These are phyloP conservation scores for Erucastrum elatum DNA, from an alignment of 345 rosid species.

Conservation along the genomic window DNA sequence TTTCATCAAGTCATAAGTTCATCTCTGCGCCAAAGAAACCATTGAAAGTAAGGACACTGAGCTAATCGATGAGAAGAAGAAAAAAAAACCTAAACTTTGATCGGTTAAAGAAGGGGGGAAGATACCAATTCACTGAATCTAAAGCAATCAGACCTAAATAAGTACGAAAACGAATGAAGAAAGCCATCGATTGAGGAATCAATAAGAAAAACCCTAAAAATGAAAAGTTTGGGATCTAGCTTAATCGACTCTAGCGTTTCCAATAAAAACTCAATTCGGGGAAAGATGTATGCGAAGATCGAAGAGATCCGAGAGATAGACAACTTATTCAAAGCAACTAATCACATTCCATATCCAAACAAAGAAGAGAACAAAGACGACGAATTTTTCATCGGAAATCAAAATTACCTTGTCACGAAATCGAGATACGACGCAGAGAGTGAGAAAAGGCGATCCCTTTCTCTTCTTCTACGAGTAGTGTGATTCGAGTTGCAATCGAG, in stretches of 20 bases:
- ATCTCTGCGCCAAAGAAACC: background rate
- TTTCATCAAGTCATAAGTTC: background rate
- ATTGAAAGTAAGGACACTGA: background rate
- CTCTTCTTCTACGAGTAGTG: conserved; percentile 17
- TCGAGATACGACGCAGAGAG: conserved; percentile 7
- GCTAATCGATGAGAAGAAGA: background rate
- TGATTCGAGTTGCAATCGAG: conserved; percentile 26
- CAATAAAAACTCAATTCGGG: background rate
- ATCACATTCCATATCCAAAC: conserved; percentile 16
- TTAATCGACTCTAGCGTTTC: conserved; percentile 3
- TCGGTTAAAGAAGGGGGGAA: background rate
- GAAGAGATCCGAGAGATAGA: background rate
- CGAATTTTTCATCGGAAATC: background rate
- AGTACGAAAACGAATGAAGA: conserved; percentile 11
- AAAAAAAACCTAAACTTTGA: conserved; percentile 6
- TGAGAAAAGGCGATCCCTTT: conserved; percentile 34
- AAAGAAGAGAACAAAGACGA: background rate
- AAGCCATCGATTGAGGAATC: conserved; percentile 14
- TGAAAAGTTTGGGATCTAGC: conserved; percentile 17
- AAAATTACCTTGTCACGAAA: conserved; percentile 12
- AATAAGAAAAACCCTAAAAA: conserved; percentile 27
- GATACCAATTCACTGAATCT: conserved; percentile 1
- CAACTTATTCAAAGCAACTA: conserved; percentile 5
- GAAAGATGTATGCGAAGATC: background rate
- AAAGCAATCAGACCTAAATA: background rate